phyloP scores from a whole-genome alignment of 192 early-diverging fungal genomes.

The Endogone sp. region DNA sequence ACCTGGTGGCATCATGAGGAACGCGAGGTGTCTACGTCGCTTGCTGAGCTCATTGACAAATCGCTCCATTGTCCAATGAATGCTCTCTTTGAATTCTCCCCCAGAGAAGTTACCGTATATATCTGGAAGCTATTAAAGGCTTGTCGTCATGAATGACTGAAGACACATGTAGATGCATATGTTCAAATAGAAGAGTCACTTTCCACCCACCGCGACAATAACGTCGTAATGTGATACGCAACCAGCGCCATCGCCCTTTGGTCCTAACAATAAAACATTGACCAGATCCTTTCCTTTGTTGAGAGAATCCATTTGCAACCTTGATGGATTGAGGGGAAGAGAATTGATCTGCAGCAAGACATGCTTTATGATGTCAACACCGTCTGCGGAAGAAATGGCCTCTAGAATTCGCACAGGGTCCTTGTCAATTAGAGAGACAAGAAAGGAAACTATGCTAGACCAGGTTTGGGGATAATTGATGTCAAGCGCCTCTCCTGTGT shows the following conservation, averaged over 20 bases:
- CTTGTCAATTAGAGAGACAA: background rate
- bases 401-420: background rate
- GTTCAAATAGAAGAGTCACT: background rate
- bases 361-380: conserved; percentile 44
- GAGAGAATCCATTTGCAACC: conserved; percentile 39
- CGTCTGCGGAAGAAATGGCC: conserved; percentile 1
- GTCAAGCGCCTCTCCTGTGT: background rate
- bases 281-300: conserved; percentile 47
- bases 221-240: conserved; percentile 51
- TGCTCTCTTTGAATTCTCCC: conserved; percentile 35
- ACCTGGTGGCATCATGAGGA: conserved; percentile 54
- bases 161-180: background rate
- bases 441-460: background rate
- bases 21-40: conserved; percentile 41
- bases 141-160: background rate
- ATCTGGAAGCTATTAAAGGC: conserved; percentile 36
- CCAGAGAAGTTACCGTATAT: conserved; percentile 47
- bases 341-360: conserved; percentile 46
- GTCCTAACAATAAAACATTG: conserved; percentile 39
- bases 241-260: conserved; percentile 37
- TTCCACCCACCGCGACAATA: conserved; percentile 39
- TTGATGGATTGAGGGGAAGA: conserved; percentile 35
- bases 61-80: conserved; percentile 59
- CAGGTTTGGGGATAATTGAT: background rate
- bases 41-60: conserved; percentile 52